Base-by-base conservation (phyloP, 805 yeast genomes). In the Cyberlindnera sargentensis region DNA sequence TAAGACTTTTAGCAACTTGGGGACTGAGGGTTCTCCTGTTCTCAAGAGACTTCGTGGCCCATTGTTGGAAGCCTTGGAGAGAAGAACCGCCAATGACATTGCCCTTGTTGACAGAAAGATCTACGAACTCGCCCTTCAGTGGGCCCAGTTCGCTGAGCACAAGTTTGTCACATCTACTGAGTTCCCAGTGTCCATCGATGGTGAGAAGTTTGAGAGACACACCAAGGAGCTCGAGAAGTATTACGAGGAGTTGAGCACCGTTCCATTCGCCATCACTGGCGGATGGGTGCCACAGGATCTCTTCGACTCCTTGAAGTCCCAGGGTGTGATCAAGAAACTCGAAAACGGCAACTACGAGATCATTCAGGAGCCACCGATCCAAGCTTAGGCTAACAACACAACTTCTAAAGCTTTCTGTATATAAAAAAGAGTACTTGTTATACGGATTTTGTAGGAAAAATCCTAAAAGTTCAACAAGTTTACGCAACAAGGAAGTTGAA, bases 271-370 rank as follows among this genome's bases (percentile, higher is more conserved):
- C 29, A 91, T 91, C 38, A 84, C 96, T 25, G 84, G 85, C 43
- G 96, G 96, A 5, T 91, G 97, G 96, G 76, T 93, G 45, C 96
- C 98, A 15, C 96, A 88, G 60, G 95, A 88, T 59, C 79, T 88
- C 84, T 90, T 91, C 58, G 82, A 78, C 31, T 75, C 76, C 39
- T 70, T 87, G 55, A 63, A 79, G 34, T 76, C 78, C 23, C 80
- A 80, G 47, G 93, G 91, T 1, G 70, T 82, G 44, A 69, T 91
- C 44, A 78, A 76, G 42, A 73, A 79, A 48, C 73, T 72, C 20
- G 77, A 73, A 23, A 76, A 78, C 29, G 84, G 83, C 30, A 73
- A 78, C 51, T 80, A 76, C 58, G 55, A 55, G 41, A 45, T 58
- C 28, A 40, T 40, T 33, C 53, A 47, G 33, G 56, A 55, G 11